Percentiles rank a stretch among this genome's conserved stretches.
phyloP scores from a whole-genome alignment of 1,284 basidiomycete species.

The Trichosporon faecale region DNA sequence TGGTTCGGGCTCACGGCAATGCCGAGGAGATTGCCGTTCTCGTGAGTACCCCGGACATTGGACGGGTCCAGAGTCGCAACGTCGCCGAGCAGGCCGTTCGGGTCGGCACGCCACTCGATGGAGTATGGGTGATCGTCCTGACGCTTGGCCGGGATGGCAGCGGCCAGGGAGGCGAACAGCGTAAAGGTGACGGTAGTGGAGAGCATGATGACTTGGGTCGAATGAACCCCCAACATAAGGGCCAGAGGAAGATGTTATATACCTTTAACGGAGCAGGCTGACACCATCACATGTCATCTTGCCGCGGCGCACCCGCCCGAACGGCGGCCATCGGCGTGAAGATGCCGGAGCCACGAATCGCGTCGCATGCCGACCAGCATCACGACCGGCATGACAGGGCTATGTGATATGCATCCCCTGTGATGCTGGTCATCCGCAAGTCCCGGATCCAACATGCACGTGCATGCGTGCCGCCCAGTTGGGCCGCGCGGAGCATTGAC shows the following conservation, averaged over 20 bases:
- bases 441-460: background rate
- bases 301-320: too few relatives aligned
- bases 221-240: background rate
- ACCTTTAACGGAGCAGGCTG: background rate
- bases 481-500: background rate
- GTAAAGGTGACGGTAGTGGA: background rate
- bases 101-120: background rate
- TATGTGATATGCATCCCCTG: too few relatives aligned
- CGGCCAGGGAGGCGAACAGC: background rate
- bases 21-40: background rate
- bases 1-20: background rate
- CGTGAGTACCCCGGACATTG: background rate
- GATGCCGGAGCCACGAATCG: too few relatives aligned
- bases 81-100: background rate
- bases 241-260: background rate
- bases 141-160: background rate
- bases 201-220: background rate
- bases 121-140: background rate
- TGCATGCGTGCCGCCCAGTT: background rate
- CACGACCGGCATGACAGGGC: too few relatives aligned
- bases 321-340: background rate
- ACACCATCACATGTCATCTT: background rate
- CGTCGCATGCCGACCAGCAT: background rate
- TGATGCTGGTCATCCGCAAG: too few relatives aligned
- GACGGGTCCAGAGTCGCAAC: background rate